These are phyloP conservation scores for Irpex lacteus DNA, from an alignment of 1,284 basidiomycete species.

Conservation along the genomic window DNA sequence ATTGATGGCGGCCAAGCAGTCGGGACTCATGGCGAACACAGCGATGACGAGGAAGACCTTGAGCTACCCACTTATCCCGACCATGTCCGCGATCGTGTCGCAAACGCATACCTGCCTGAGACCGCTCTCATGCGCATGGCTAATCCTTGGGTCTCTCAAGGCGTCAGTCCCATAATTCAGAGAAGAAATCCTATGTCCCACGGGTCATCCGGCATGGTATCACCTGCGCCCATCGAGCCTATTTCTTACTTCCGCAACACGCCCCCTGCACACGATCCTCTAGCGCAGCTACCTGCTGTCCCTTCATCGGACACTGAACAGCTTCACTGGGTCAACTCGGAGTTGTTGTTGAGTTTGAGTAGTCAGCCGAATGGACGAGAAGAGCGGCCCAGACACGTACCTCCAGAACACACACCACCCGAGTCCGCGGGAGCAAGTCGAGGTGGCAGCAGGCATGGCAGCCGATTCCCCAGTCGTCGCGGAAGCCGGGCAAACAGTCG, in stretches of 20 bases:
- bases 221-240: slow-evolving; percentile 28
- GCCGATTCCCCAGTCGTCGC: slow-evolving; percentile 33
- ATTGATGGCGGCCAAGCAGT: slow-evolving; percentile 32
- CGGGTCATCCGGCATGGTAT: slow-evolving; percentile 22
- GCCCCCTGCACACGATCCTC: slow-evolving; percentile 10
- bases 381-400: slow-evolving; percentile 17
- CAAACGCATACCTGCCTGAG: slow-evolving; percentile 72
- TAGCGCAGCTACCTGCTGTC: slow-evolving; percentile 28
- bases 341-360: slow-evolving; percentile 70
- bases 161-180: slow-evolving; percentile 36
- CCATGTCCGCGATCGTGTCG: slow-evolving; percentile 87
- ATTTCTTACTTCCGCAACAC: slow-evolving; percentile 20
- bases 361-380: slow-evolving; percentile 27
- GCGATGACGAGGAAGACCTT: slow-evolving; percentile 53
- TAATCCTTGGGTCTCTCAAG: slow-evolving; percentile 56
- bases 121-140: slow-evolving; percentile 61
- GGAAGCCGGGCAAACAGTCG: slow-evolving; percentile 35
- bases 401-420: slow-evolving; percentile 19
- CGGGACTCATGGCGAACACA: slow-evolving; percentile 36
- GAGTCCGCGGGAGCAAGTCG: slow-evolving; percentile 15
- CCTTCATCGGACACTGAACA: slow-evolving; percentile 31
- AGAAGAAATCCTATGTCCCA: slow-evolving; percentile 12
- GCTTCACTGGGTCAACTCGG: slow-evolving; percentile 80
- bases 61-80: slow-evolving; percentile 85
- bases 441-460: slow-evolving; percentile 28